These are phyloP conservation scores for Exophiala spinifera DNA, from an alignment of 2,329 filamentous ascomycete genomes.

Conservation along the genomic window DNA sequence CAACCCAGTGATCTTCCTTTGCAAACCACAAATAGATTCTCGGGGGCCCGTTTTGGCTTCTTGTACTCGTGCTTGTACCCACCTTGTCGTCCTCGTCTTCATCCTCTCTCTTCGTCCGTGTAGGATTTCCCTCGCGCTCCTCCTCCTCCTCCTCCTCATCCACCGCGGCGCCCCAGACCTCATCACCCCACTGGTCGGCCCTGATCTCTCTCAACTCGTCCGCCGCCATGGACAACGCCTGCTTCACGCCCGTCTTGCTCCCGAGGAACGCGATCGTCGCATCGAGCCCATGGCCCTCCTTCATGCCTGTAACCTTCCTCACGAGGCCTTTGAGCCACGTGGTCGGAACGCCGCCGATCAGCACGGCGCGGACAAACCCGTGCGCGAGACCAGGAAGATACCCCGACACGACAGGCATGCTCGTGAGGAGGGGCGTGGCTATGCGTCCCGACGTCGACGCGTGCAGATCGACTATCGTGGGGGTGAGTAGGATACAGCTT, in stretches of 20 bases:
- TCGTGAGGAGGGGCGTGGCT: conserved; percentile 59
- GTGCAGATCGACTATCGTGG: conserved; percentile 70
- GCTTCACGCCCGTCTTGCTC: conserved; percentile 48
- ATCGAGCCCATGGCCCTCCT: conserved; percentile 41
- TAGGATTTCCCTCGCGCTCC: too few relatives aligned
- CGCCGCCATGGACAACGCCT: conserved; percentile 57
- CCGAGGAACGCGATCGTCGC: conserved; percentile 52
- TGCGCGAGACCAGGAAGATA: conserved; percentile 40
- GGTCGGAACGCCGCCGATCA: conserved; percentile 42
- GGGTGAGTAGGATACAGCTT: conserved; percentile 65
- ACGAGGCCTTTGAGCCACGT: conserved; percentile 43
- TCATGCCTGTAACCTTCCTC: conserved; percentile 41
- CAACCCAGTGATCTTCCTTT: conserved; percentile 60
- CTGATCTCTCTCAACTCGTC: conserved; percentile 58
- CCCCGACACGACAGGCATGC: conserved; percentile 40
- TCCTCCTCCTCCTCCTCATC: conserved; percentile 8
- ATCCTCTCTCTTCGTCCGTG: too few relatives aligned
- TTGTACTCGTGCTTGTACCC: neutral
- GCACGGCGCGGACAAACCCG: conserved; percentile 40
- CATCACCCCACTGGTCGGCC: conserved; percentile 55
- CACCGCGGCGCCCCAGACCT: conserved; percentile 54
- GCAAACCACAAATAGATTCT: conserved; percentile 60
- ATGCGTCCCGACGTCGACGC: conserved; percentile 61
- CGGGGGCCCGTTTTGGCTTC: conserved; percentile 19
- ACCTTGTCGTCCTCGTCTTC: too few relatives aligned